Percentiles rank a stretch among this genome's conserved stretches.
Evolutionary conservation across 2,329 filamentous ascomycete genomes (phyloP).

Genomic region (Neophaeococcomyces mojaviensis): DNA sequence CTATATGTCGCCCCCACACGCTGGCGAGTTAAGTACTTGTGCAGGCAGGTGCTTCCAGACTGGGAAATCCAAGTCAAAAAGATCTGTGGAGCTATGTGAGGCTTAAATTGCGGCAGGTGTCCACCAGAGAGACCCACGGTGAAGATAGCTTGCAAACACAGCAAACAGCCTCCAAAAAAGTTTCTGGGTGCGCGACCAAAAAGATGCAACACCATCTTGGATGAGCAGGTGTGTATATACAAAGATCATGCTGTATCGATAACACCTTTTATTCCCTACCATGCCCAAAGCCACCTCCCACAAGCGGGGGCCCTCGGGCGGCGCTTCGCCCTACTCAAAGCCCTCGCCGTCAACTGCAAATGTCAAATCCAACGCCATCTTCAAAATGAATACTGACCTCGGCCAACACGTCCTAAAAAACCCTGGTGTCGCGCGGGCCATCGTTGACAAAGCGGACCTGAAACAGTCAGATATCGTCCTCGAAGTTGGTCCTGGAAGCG

Average conservation of each 20-base stretch:
- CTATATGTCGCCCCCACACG: no score
- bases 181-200: no score
- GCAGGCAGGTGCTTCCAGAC: no score
- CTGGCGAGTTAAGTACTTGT: no score
- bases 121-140: no score
- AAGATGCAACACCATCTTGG: no score
- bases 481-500: constrained; percentile 85
- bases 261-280: not conserved
- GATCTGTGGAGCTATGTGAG: no score
- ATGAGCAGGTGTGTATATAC: no score
- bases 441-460: constrained; percentile 77
- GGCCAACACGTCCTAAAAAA: constrained; percentile 92
- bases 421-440: constrained; percentile 71
- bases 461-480: constrained; percentile 87
- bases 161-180: no score
- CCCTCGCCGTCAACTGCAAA: constrained; percentile 43
- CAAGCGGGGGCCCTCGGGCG: constrained; percentile 44
- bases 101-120: no score
- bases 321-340: constrained; percentile 32
- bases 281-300: constrained; percentile 50
- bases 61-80: no score
- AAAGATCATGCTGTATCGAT: not conserved
- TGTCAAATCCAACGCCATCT: constrained; percentile 65
- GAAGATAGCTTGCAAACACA: no score
- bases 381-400: constrained; percentile 92